Evolutionary conservation across 495 filamentous ascomycete species (phyloP).

Genomic region (Penicillium nucicola): DNA sequence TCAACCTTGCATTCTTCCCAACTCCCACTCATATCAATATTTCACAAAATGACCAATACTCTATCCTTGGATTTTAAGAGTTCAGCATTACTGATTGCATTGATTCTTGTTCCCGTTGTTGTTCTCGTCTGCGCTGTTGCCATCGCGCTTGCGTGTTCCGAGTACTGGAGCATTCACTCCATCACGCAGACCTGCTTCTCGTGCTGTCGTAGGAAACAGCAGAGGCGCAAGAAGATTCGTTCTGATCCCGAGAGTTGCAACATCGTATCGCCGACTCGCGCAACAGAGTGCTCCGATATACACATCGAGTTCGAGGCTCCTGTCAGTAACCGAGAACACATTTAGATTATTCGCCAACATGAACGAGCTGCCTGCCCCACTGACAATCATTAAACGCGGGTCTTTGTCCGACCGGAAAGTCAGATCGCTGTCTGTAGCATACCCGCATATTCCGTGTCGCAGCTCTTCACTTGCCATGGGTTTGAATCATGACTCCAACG

Average conservation of each 20-base stretch:
- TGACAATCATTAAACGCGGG: conserved; percentile 5
- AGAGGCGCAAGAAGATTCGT: conserved; percentile 14
- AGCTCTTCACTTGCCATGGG: conserved; percentile 20
- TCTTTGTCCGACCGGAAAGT: conserved; percentile 2
- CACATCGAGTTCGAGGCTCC: conserved; percentile 15
- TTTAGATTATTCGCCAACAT: conserved; percentile 13
- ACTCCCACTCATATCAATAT: conserved; percentile 1
- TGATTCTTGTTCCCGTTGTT: conserved; percentile 55
- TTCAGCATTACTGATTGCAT: conserved; percentile 41
- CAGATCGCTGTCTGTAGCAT: conserved; percentile 13
- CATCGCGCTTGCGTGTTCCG: conserved; percentile 44
- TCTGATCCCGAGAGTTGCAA: conserved; percentile 20
- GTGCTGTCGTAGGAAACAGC: conserved; percentile 4
- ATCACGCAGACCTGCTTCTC: conserved; percentile 9
- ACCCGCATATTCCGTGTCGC: conserved; percentile 25
- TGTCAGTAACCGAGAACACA: conserved; percentile 15
- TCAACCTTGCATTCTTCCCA: neutral
- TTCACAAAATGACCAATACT: conserved; percentile 27
- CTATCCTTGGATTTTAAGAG: conserved; percentile 33
- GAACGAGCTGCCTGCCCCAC: conserved; percentile 10
- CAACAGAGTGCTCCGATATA: conserved; percentile 18
- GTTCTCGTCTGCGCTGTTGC: conserved; percentile 43
- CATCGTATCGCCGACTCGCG: neutral
- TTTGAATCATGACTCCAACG: conserved; percentile 6
- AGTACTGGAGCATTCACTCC: conserved; percentile 30